Evolutionary conservation across 2,329 filamentous ascomycete genomes (phyloP), one percentile per base, ranked within the genome.

Genomic region (Penicillium freii): DNA sequence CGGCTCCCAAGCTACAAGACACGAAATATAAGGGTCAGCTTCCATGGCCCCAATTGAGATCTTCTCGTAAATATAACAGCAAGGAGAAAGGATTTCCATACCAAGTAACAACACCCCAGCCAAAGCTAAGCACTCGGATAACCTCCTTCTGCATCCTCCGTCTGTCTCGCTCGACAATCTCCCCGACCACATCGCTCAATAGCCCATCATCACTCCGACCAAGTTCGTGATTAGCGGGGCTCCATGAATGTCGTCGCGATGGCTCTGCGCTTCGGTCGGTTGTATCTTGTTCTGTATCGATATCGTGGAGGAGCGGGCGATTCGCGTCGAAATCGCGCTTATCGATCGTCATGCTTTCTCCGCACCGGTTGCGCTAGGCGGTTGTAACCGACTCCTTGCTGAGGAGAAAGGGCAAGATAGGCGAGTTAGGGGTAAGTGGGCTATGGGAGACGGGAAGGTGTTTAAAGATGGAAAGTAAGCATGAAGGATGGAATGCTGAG

Each of bases 1-100:
- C 94, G 31, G 92, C 93, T 72, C 90, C 94, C 33, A 97, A 82
- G 65, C 79, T 81, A 65, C 21, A 57, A 25, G 5, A 42, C n/a
- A 17, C 19, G 27, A 25, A 56, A 56, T 19, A 47, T 11, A 49
- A 52, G 19, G 5, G 56, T 65, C 25, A 65, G 59, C 45, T 31
- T 17, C 31, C 21, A 45, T 43, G 17, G 2, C 19, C 13, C 25
- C 11, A 23, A 25, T 43, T 13, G 2, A 13, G 27, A 19, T 43
- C 1, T 7, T 34, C 2, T 29, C 23, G 21, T 21, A 21, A 1
- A 3, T 31, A 39, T 43, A 9, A 25, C 2, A 29, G 23, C 33
- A 29, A 17, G 21, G 11, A 5, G 13, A 52, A 19, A 34, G 21
- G 19, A 1, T n/a, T 40, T 38, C 49, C 73, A 58, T 71, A 81